phyloP scores from a whole-genome alignment of 768 basidiomycete species.

The Rickenella mellea region DNA sequence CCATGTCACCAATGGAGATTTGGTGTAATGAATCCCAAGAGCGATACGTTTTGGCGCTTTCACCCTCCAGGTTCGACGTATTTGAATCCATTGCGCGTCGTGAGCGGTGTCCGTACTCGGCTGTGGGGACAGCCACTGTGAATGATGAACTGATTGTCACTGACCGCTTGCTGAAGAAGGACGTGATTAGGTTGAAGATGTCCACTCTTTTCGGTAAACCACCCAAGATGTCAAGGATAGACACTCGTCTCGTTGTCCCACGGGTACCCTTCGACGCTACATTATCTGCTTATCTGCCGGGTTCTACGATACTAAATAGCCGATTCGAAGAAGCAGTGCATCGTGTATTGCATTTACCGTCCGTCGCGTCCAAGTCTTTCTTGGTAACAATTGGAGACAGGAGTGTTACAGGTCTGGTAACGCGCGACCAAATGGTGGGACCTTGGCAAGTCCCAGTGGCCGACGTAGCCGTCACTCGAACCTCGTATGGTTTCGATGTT shows the following conservation, averaged over 20 bases:
- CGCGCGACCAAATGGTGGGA: conserved; percentile 97
- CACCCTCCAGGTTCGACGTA: conserved; percentile 42
- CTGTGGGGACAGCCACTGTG: conserved; percentile 81
- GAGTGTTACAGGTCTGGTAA: conserved; percentile 86
- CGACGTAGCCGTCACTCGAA: conserved; percentile 93
- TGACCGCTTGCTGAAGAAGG: conserved; percentile 67
- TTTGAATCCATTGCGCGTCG: conserved; percentile 77
- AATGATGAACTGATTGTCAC: conserved; percentile 83
- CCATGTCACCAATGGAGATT: conserved; percentile 99
- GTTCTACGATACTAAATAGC: conserved; percentile 26
- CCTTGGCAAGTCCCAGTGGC: conserved; percentile 98
- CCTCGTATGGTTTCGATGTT: conserved; percentile 87
- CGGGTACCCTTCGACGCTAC: conserved; percentile 72
- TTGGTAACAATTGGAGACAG: conserved; percentile 98
- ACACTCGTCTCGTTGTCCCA: conserved; percentile 31
- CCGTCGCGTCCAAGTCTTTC: conserved; percentile 94
- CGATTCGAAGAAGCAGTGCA: conserved; percentile 56
- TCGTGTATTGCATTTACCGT: conserved; percentile 83
- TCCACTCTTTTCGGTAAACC: conserved; percentile 94
- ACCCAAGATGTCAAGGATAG: conserved; percentile 79
- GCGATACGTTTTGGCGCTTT: conserved; percentile 90
- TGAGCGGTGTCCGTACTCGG: conserved; percentile 88
- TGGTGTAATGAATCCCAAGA: conserved; percentile 99
- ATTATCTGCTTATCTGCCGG: conserved; percentile 58
- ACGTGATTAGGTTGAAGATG: conserved; percentile 88